phyloP scores from a whole-genome alignment of 2,329 filamentous ascomycete species.

The Sclerotinia nivalis region DNA sequence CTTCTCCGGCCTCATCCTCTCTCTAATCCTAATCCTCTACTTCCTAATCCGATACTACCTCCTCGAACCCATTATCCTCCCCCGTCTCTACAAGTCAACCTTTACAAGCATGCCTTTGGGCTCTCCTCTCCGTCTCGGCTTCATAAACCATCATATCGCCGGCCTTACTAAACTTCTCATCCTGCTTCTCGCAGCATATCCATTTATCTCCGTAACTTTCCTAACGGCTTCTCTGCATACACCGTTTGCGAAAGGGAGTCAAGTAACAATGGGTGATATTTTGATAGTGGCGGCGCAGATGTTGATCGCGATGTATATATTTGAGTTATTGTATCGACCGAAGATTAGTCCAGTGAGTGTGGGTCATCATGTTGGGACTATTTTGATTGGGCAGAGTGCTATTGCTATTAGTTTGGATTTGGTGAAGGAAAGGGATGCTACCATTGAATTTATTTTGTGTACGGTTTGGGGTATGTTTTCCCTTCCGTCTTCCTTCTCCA shows the following conservation, averaged over 20 bases:
- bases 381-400: conserved; percentile 45
- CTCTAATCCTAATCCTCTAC: conserved; percentile 37
- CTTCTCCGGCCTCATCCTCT: conserved; percentile 37
- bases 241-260: conserved; percentile 37
- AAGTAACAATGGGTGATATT: conserved; percentile 46
- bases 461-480: conserved; percentile 37
- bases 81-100: conserved; percentile 41
- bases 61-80: conserved; percentile 46
- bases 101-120: conserved; percentile 41
- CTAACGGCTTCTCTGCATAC: conserved; percentile 41
- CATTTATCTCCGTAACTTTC: conserved; percentile 46
- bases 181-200: conserved; percentile 45
- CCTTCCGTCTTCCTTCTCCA: background rate
- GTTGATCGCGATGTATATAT: conserved; percentile 49
- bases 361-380: conserved; percentile 44
- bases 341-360: conserved; percentile 47
- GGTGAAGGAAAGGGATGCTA: conserved; percentile 35
- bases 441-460: conserved; percentile 39
- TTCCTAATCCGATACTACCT: conserved; percentile 41
- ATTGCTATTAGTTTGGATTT: conserved; percentile 44
- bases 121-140: conserved; percentile 44
- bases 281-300: conserved; percentile 46
- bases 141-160: conserved; percentile 51
- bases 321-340: conserved; percentile 47
- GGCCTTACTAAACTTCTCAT: conserved; percentile 46